Percentiles rank a stretch among this genome's conserved stretches.
Evolutionary conservation across 768 basidiomycete genomes (phyloP).

Genomic region (Astraeus odoratus): DNA sequence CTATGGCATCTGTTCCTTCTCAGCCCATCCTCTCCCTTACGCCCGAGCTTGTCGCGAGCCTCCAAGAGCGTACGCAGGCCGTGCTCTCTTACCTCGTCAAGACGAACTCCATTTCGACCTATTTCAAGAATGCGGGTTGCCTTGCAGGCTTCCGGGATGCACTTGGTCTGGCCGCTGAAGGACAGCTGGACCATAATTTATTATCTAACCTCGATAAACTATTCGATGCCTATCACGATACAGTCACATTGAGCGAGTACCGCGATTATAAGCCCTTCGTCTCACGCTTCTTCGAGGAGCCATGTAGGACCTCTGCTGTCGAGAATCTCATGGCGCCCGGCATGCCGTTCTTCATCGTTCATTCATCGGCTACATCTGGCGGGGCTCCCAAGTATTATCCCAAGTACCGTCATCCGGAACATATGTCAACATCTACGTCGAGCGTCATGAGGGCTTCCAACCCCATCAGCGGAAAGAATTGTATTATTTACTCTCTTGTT

Average conservation of each 20-base stretch:
- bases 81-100: slow-evolving; percentile 19
- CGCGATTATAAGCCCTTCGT: slow-evolving; percentile 16
- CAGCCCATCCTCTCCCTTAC: slow-evolving; percentile 11
- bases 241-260: slow-evolving; percentile 12
- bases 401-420: slow-evolving; percentile 16
- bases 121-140: slow-evolving; percentile 10
- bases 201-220: neutral
- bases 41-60: slow-evolving; percentile 8
- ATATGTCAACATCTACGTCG: slow-evolving; percentile 12
- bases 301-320: slow-evolving; percentile 13
- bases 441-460: slow-evolving; percentile 9
- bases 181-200: neutral
- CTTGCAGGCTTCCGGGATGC: slow-evolving; percentile 12
- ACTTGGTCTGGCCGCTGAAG: neutral
- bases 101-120: slow-evolving; percentile 13
- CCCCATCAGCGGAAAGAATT: slow-evolving; percentile 12
- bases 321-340: slow-evolving; percentile 18
- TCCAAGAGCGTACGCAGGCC: slow-evolving; percentile 14
- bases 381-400: slow-evolving; percentile 13
- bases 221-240: slow-evolving; percentile 10
- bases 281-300: slow-evolving; percentile 14
- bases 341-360: slow-evolving; percentile 17
- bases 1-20: slow-evolving; percentile 11
- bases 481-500: slow-evolving; percentile 17
- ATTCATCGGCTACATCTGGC: slow-evolving; percentile 14